These are phyloP conservation scores for Aspergillus melleus DNA, from an alignment of 2,329 filamentous ascomycete genomes.

Conservation along the genomic window DNA sequence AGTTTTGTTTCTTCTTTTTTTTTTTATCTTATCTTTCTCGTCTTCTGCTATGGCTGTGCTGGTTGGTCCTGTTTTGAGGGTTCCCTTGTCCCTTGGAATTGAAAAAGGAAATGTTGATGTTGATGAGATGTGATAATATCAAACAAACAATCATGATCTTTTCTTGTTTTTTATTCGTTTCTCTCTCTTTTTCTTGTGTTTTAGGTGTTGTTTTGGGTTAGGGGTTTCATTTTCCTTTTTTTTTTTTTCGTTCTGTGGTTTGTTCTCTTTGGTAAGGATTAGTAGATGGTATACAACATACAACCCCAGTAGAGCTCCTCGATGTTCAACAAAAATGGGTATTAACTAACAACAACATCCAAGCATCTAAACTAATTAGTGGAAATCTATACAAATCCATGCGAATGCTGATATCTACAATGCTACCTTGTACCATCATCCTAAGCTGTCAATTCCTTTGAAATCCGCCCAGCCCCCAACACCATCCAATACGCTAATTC, in stretches of 20 bases:
- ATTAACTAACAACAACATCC: neutral
- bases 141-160: constrained; percentile 20
- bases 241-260: no score
- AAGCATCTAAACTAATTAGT: neutral
- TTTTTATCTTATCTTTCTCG: neutral
- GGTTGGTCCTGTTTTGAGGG: constrained; percentile 10
- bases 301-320: neutral
- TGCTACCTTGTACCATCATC: neutral
- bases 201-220: no score
- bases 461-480: constrained; percentile 71
- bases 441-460: constrained; percentile 3
- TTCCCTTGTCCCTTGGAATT: constrained; percentile 6
- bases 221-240: no score
- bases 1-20: neutral
- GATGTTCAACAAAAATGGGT: neutral
- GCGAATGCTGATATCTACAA: no score
- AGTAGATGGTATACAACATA: neutral
- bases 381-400: constrained; percentile 11
- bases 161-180: constrained; percentile 19
- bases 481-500: constrained; percentile 97
- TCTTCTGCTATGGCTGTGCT: constrained; percentile 7
- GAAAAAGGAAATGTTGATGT: constrained; percentile 10
- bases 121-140: constrained; percentile 26
- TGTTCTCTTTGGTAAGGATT: no score
- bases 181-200: neutral